Evolutionary conservation across 192 early-diverging fungal genomes (phyloP).

Genomic region (Hyaloraphidium curvatum): DNA sequence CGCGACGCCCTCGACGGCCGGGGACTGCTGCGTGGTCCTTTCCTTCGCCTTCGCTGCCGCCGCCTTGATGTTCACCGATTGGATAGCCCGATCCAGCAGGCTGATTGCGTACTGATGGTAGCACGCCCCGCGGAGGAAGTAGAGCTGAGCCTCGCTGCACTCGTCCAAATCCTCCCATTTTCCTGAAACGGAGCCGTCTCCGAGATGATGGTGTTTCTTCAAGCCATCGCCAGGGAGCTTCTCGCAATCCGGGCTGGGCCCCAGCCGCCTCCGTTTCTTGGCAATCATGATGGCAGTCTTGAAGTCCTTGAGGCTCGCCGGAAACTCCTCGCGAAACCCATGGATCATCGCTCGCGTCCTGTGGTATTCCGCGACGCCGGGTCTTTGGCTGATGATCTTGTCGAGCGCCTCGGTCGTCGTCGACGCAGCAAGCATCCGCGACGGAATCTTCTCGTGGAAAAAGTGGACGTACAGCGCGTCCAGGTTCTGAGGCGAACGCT

Average conservation of each 20-base stretch:
- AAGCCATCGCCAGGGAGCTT: not conserved
- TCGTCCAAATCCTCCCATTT: slow-evolving; percentile 7
- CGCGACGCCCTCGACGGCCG: not conserved
- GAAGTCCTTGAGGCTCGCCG: slow-evolving; percentile 12
- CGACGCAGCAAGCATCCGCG: slow-evolving; percentile 17
- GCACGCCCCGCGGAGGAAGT: slow-evolving; percentile 19
- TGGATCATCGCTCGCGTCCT: slow-evolving; percentile 21
- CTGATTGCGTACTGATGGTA: slow-evolving; percentile 20
- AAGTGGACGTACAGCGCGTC: slow-evolving; percentile 20
- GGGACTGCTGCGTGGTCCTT: no score
- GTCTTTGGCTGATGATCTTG: slow-evolving; percentile 8
- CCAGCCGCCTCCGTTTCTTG: slow-evolving; percentile 8
- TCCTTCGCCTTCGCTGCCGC: slow-evolving; percentile 6
- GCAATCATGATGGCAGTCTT: slow-evolving; percentile 14
- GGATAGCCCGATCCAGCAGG: slow-evolving; percentile 14
- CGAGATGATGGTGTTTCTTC: no score
- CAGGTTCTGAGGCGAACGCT: slow-evolving; percentile 9
- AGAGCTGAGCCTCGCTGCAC: slow-evolving; percentile 14
- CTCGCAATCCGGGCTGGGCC: slow-evolving; percentile 9
- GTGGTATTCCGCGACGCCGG: slow-evolving; percentile 14
- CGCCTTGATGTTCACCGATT: slow-evolving; percentile 7
- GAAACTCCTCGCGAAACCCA: slow-evolving; percentile 19
- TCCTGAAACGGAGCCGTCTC: no score
- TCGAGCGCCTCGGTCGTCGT: slow-evolving; percentile 14
- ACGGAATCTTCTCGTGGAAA: slow-evolving; percentile 25